Evolutionary conservation across 257 asterid genomes (phyloP).

Genomic region (Fraxinus quadrangulata): DNA sequence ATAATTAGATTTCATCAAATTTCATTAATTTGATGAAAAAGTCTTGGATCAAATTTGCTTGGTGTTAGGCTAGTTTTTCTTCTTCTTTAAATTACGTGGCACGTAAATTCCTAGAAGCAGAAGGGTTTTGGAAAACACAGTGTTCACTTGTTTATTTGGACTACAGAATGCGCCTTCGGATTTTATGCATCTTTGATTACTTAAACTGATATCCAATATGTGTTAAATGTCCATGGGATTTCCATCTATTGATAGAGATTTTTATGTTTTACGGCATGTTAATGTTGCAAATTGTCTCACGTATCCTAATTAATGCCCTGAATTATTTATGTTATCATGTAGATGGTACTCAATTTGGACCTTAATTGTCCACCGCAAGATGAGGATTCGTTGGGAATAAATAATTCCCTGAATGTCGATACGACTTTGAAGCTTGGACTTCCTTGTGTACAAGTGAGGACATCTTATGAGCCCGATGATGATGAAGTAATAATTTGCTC

Average conservation of each 20-base stretch:
- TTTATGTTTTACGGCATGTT: not conserved
- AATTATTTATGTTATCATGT: not conserved
- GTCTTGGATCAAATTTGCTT: not conserved
- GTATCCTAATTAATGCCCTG: not conserved
- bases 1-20: too few relatives aligned
- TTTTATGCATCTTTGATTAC: not conserved
- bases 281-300: not conserved
- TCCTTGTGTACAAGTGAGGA: not conserved
- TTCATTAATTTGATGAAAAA: not conserved
- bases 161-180: not conserved
- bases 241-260: not conserved
- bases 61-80: not conserved
- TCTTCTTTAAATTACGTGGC: not conserved
- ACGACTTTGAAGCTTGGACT: slow-evolving; percentile 15
- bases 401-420: not conserved
- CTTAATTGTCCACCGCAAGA: slow-evolving; percentile 14
- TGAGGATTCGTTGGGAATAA: slow-evolving; percentile 5
- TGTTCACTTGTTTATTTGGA: not conserved
- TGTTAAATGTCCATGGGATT: not conserved
- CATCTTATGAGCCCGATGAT: slow-evolving; percentile 7
- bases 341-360: slow-evolving; percentile 21
- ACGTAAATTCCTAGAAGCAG: not conserved
- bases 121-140: not conserved
- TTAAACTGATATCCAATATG: not conserved
- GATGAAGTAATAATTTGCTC: slow-evolving; percentile 24